Evolutionary conservation across 768 basidiomycete species (phyloP).

Genomic region (Trichaptum fuscoviolaceum): DNA sequence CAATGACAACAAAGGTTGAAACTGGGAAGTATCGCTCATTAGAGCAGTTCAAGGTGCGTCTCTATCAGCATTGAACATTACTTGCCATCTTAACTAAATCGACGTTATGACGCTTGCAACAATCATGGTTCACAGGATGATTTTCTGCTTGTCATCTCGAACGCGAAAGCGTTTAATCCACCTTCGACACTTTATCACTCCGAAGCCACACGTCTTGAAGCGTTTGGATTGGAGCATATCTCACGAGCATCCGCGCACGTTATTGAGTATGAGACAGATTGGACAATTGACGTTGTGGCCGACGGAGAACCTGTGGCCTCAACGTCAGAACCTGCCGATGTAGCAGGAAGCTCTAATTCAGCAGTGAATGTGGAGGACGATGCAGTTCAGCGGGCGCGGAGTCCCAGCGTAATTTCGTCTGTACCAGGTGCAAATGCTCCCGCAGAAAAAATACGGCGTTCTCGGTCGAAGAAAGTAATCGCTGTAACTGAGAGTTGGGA

Average conservation of each 20-base stretch:
- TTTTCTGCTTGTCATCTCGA: constrained; percentile 64
- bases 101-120: not conserved
- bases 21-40: constrained; percentile 72
- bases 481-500: constrained; percentile 52
- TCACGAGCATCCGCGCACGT: constrained; percentile 63
- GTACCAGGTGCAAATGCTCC: not conserved
- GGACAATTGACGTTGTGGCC: constrained; percentile 74
- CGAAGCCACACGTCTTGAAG: constrained; percentile 69
- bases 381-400: constrained; percentile 11
- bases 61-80: not conserved
- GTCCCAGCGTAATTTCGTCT: constrained; percentile 9
- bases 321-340: constrained; percentile 18
- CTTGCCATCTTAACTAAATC: too few species aligned
- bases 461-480: constrained; percentile 19
- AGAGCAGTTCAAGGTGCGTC: constrained; percentile 71
- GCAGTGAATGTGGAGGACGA: constrained; percentile 38
- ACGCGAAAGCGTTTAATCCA: constrained; percentile 75
- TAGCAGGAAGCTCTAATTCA: not conserved
- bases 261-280: constrained; percentile 78
- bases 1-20: constrained; percentile 74
- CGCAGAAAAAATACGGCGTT: not conserved
- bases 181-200: constrained; percentile 66
- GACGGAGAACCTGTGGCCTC: constrained; percentile 21
- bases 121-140: constrained; percentile 41
- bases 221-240: constrained; percentile 71